These are phyloP conservation scores for Suaeda aralocaspica DNA, from an alignment of 148 eudicot species.

Conservation along the genomic window DNA sequence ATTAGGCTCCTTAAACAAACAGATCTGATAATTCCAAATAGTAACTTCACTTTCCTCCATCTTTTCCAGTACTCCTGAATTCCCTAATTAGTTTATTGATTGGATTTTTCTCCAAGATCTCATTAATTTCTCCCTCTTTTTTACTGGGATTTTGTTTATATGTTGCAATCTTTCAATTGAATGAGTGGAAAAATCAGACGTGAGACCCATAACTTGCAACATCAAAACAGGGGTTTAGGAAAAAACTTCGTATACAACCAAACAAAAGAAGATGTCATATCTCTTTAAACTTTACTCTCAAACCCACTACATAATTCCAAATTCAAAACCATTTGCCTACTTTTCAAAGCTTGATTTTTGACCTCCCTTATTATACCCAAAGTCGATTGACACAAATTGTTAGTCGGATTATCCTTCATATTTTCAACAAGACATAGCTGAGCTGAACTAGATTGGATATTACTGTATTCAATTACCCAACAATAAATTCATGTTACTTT, in stretches of 20 bases:
- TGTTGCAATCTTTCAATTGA: conserved; percentile 25
- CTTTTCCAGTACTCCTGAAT: conserved; percentile 11
- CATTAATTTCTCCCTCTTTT: neutral
- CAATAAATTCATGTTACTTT: too few relatives aligned
- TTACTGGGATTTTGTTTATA: neutral
- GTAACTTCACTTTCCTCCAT: conserved; percentile 27
- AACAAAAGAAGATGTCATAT: conserved; percentile 50
- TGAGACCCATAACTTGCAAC: conserved; percentile 49
- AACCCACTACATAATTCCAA: conserved; percentile 42
- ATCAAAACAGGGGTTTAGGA: conserved; percentile 56
- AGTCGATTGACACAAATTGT: conserved; percentile 24
- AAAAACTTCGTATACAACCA: conserved; percentile 67
- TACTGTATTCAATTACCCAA: too few relatives aligned
- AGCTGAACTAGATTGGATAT: too few relatives aligned
- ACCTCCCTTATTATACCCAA: conserved; percentile 38
- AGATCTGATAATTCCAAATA: conserved; percentile 55
- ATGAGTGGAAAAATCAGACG: conserved; percentile 43
- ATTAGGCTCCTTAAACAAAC: conserved; percentile 47
- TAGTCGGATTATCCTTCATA: conserved; percentile 7
- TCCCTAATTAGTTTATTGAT: conserved; percentile 12
- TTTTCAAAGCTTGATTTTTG: conserved; percentile 42
- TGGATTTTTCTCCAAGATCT: neutral
- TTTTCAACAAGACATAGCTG: conserved; percentile 10
- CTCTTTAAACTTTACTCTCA: conserved; percentile 36
- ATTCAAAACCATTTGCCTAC: conserved; percentile 36